Conservation (phyloP, 805 yeast species). For the Hagleromyces aurorensis region DNA sequence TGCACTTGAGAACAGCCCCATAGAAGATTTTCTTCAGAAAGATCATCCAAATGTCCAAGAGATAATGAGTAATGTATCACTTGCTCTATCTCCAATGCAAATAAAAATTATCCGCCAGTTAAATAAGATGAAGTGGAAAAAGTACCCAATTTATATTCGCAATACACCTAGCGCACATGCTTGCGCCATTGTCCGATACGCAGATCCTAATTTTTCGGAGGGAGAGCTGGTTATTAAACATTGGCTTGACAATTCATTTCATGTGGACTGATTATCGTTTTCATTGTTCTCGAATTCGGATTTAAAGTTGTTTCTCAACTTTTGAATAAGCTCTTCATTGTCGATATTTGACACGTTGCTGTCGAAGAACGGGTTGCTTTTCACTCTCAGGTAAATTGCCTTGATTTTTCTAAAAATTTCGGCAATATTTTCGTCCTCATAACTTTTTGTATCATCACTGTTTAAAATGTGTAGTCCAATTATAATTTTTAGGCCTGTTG, state of each 20-base stretch:
- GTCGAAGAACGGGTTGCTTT: conserved; percentile 23
- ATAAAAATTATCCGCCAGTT: conserved; percentile 45
- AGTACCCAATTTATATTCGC: conserved; percentile 62
- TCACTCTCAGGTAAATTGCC: conserved; percentile 19
- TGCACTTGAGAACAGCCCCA: conserved; percentile 12
- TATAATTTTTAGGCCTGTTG: conserved; percentile 26
- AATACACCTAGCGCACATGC: conserved; percentile 68
- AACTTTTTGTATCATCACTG: conserved; percentile 7
- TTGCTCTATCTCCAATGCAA: conserved; percentile 32
- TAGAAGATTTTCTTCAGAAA: conserved; percentile 8
- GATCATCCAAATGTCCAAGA: conserved; percentile 6
- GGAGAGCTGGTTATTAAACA: conserved; percentile 64
- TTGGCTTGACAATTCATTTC: conserved; percentile 47
- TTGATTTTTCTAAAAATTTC: conserved; percentile 19
- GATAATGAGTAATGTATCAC: conserved; percentile 13
- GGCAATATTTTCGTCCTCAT: conserved; percentile 7
- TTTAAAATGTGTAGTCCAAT: conserved; percentile 18
- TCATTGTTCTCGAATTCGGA: conserved; percentile 4
- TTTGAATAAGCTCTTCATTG: conserved; percentile 10
- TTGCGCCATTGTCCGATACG: conserved; percentile 66
- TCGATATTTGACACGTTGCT: conserved; percentile 3
- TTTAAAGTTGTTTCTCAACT: conserved; percentile 14
- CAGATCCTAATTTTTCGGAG: conserved; percentile 49
- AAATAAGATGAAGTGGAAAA: conserved; percentile 57
- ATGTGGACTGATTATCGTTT: background rate